These are phyloP conservation scores for Scheffersomyces stipitis DNA, from an alignment of 805 yeast genomes.

Conservation along the genomic window DNA sequence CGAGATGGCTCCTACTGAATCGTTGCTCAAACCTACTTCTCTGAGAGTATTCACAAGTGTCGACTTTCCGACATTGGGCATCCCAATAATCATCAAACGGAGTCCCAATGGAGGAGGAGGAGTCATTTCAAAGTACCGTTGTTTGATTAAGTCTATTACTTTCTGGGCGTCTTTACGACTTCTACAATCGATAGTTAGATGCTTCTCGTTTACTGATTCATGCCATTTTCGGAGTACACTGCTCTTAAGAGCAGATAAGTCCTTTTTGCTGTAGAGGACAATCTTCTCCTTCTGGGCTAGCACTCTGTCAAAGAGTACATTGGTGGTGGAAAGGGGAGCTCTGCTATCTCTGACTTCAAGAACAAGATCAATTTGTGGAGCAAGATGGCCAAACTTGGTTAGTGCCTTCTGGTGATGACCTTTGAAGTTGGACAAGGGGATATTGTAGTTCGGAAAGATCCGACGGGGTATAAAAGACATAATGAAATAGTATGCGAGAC, in stretches of 20 bases:
- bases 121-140: constrained; percentile 42
- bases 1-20: constrained; percentile 27
- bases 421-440: constrained; percentile 75
- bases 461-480: constrained; percentile 64
- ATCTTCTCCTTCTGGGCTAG: constrained; percentile 55
- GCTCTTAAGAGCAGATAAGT: constrained; percentile 50
- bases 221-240: constrained; percentile 36
- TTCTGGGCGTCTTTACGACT: constrained; percentile 47
- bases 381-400: constrained; percentile 58
- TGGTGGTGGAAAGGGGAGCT: constrained; percentile 84
- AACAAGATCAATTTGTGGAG: constrained; percentile 79
- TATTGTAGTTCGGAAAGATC: constrained; percentile 70
- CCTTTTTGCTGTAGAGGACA: constrained; percentile 78
- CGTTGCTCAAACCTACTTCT: constrained; percentile 33
- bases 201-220: constrained; percentile 24
- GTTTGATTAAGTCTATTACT: constrained; percentile 50
- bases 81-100: constrained; percentile 76
- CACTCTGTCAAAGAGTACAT: constrained; percentile 71
- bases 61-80: constrained; percentile 98
- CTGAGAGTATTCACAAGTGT: constrained; percentile 78
- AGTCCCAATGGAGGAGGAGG: constrained; percentile 86
- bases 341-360: constrained; percentile 86
- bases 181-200: constrained; percentile 58
- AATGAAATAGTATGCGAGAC: too few species aligned
- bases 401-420: constrained; percentile 89